Evolutionary conservation across 495 filamentous ascomycete species (phyloP), one percentile per base, ranked within the genome.

Genomic region (Aspergillus cristatus): DNA sequence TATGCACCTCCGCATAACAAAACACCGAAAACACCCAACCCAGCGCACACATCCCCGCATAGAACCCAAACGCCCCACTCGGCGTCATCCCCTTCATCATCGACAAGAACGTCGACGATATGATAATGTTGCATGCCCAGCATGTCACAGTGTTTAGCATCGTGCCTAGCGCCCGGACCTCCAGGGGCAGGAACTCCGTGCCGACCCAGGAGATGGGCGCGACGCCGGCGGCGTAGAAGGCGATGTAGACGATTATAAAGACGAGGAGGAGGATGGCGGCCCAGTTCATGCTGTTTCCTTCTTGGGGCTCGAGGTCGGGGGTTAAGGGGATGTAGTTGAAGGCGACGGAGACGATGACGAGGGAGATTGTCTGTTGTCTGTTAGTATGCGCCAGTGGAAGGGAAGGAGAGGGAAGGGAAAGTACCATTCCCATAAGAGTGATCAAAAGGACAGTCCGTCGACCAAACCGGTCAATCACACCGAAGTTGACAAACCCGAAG

Each of bases 91-190:
- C 50, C 39, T 70, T 61, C 70, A 74, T 72, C 61, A 62, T 58
- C 0, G 63, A 63, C 12, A 74, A 51, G 49, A 73, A 74, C 0
- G 67, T 72, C 1, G 64, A 70, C 1, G 68, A 58, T 31, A 72
- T 61, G 43, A 73, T 71, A 26, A 74, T 60, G 40, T 74, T 72
- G 34, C 53, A 59, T 18, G 62, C 63, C 67, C 67, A 72, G 55
- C 64, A 69, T 2, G 63, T 63, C 18, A 64, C 58, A 5, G 68
- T 71, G 12, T 67, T 52, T 50, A 71, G 41, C 70, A 74, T 72
- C 2, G 68, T 73, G 6, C 68, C 65, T 14, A 68, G 42, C 3
- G 70, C 67, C 11, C 70, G 58, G 6, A 73, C 65, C 46, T 73
- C 69, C 26, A 72, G 57, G 12, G 68, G 67, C 16, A 69, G 61